phyloP scores from a whole-genome alignment of 495 filamentous ascomycete species.

The Trichoderma gamsii region DNA sequence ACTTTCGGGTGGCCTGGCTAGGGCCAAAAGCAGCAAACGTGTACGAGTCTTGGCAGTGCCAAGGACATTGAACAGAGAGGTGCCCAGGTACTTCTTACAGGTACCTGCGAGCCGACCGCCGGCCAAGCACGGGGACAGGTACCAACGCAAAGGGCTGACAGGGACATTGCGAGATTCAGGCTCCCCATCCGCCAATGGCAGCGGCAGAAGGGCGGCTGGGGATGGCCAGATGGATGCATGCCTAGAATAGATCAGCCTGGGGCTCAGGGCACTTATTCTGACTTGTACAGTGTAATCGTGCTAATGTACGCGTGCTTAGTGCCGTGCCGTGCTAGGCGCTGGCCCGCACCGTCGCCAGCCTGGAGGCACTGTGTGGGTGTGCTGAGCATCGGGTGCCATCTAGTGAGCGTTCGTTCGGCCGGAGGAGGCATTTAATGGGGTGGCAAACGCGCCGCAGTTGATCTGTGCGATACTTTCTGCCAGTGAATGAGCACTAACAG shows the following conservation, averaged over 20 bases:
- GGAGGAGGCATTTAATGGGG: neutral
- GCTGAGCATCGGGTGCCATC: neutral
- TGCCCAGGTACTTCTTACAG: neutral
- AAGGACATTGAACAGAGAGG: neutral
- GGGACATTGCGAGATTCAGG: neutral
- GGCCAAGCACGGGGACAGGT: neutral
- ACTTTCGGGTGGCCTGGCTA: neutral
- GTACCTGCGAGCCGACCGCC: neutral
- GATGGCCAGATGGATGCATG: neutral
- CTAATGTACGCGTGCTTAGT: neutral
- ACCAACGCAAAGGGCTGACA: slow-evolving; percentile 9
- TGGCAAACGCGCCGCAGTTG: slow-evolving; percentile 2
- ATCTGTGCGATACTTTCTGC: neutral
- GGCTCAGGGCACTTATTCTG: slow-evolving; percentile 1
- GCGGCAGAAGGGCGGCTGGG: neutral
- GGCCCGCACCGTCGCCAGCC: neutral
- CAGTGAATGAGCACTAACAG: too few relatives aligned
- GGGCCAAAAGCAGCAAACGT: neutral
- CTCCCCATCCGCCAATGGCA: neutral
- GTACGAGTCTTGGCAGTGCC: neutral
- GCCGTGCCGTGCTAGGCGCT: neutral
- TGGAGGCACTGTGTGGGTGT: neutral
- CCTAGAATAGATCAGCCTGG: neutral
- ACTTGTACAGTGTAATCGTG: neutral
- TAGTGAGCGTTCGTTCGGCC: neutral